Percentiles rank a stretch among this genome's conserved stretches.
These are phyloP conservation scores for Collybiopsis luxurians DNA, from an alignment of 768 basidiomycete genomes.

Conservation along the genomic window DNA sequence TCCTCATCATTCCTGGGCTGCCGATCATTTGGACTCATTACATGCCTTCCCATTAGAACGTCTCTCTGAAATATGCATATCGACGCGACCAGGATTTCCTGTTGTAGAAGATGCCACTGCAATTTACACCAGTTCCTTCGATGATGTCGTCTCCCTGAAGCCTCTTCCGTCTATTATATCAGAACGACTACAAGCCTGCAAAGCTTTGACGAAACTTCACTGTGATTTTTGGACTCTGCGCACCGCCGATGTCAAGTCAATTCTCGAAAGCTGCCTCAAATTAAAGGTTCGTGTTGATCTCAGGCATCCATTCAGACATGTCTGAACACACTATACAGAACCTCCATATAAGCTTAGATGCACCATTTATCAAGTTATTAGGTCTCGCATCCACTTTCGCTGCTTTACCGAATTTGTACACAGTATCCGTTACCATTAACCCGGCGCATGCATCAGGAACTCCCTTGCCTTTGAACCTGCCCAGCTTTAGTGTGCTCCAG, in stretches of 20 bases:
- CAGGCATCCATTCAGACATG: conserved; percentile 1
- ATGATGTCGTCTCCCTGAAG: conserved; percentile 26
- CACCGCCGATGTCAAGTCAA: conserved; percentile 26
- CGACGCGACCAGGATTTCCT: conserved; percentile 22
- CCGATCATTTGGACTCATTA: conserved; percentile 35
- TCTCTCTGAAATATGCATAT: conserved; percentile 23
- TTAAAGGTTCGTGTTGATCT: conserved; percentile 25
- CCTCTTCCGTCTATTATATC: conserved; percentile 29
- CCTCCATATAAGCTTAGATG: conserved; percentile 30
- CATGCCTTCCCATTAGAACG: conserved; percentile 23
- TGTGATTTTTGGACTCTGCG: conserved; percentile 39
- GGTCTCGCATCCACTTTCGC: conserved; percentile 28
- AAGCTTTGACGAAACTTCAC: conserved; percentile 24
- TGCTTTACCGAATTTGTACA: conserved; percentile 24
- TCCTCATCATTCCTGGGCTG: conserved; percentile 37
- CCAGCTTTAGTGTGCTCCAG: neutral
- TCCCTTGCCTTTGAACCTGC: conserved; percentile 19
- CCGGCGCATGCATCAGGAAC: conserved; percentile 27
- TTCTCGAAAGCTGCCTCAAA: conserved; percentile 30
- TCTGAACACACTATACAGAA: conserved; percentile 16
- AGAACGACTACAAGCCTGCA: conserved; percentile 21
- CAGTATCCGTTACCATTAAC: conserved; percentile 27
- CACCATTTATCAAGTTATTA: conserved; percentile 33
- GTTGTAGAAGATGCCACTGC: conserved; percentile 15
- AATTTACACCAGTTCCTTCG: conserved; percentile 18